Evolutionary conservation across 2,329 filamentous ascomycete genomes (phyloP).

Genomic region (Zarea fungicola): DNA sequence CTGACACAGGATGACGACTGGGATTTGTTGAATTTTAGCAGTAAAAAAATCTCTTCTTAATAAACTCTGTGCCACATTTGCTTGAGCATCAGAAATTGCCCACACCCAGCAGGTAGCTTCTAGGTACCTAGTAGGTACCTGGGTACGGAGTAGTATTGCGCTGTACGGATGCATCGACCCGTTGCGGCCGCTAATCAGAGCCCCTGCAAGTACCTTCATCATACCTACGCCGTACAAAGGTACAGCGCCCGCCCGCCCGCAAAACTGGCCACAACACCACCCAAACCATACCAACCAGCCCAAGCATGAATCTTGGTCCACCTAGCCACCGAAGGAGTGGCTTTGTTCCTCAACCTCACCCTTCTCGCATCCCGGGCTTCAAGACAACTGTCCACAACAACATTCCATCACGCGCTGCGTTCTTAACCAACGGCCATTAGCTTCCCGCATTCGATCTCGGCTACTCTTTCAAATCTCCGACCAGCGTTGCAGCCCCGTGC

Average conservation of each 20-base stretch:
- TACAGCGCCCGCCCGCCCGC: not conserved
- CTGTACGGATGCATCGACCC: too few relatives aligned
- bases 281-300: not conserved
- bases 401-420: slow-evolving; percentile 4
- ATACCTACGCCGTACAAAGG: too few relatives aligned
- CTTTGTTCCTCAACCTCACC: slow-evolving; percentile 6
- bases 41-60: too few relatives aligned
- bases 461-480: not conserved
- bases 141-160: too few relatives aligned
- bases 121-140: too few relatives aligned
- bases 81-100: too few relatives aligned
- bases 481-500: not conserved
- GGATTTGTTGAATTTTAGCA: too few relatives aligned
- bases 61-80: too few relatives aligned
- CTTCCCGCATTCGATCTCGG: not conserved
- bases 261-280: not conserved
- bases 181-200: too few relatives aligned
- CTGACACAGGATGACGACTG: too few relatives aligned
- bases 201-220: too few relatives aligned
- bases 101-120: too few relatives aligned
- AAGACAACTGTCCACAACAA: slow-evolving; percentile 1
- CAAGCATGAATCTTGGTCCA: not conserved
- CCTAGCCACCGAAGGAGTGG: slow-evolving; percentile 1
- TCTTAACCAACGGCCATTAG: not conserved
- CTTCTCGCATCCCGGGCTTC: slow-evolving; percentile 2